Percentiles rank a stretch among this genome's conserved stretches.
phyloP scores from a whole-genome alignment of 179 eudicot genomes.

The Beta lomatogona region DNA sequence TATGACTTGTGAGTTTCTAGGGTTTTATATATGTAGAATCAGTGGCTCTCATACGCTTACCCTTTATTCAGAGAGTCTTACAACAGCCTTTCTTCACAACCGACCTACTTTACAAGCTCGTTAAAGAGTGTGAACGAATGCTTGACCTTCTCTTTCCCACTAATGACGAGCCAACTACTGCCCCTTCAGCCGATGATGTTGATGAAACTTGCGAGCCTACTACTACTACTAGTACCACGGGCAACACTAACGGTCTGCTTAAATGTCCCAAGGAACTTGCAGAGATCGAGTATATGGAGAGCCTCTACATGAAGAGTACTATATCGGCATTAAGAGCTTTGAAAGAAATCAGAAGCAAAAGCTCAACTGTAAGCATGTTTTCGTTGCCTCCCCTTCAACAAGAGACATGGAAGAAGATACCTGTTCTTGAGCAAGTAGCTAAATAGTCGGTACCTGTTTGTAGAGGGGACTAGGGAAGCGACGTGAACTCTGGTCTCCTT shows the following conservation, averaged over 20 bases:
- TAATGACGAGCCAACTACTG: conserved; percentile 39
- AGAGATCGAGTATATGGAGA: conserved; percentile 58
- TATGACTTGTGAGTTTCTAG: no score
- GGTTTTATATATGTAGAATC: no score
- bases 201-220: conserved; percentile 33
- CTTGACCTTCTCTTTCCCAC: conserved; percentile 60
- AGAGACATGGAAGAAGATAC: conserved; percentile 57
- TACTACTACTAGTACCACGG: conserved; percentile 21
- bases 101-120: conserved; percentile 69
- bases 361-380: conserved; percentile 67
- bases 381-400: conserved; percentile 66
- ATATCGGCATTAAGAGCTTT: conserved; percentile 53
- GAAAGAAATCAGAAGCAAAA: conserved; percentile 62
- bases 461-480: conserved; percentile 14
- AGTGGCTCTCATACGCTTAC: conserved; percentile 67
- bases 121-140: conserved; percentile 75
- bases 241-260: conserved; percentile 26
- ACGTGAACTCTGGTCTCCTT: conserved; percentile 17
- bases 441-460: conserved; percentile 17
- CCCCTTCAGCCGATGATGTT: conserved; percentile 21
- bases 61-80: conserved; percentile 75
- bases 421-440: conserved; percentile 55
- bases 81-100: conserved; percentile 81
- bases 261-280: conserved; percentile 60
- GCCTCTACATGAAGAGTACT: conserved; percentile 63